These are phyloP conservation scores for Phyllosticta capitalensis DNA, from an alignment of 2,329 filamentous ascomycete species.

Conservation along the genomic window DNA sequence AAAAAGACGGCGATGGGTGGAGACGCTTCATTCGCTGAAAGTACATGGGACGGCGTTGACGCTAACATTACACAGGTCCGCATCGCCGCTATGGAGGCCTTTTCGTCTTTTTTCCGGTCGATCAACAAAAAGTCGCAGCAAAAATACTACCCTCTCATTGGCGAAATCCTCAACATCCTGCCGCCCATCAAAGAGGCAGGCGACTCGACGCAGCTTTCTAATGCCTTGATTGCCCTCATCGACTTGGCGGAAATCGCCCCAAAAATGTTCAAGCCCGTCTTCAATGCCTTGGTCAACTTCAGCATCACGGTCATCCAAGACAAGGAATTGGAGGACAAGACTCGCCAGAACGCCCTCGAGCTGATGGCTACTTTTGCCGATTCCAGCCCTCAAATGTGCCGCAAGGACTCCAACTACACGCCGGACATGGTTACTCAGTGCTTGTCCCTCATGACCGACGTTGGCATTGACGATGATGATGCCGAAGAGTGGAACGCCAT, in stretches of 20 bases:
- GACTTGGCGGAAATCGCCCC: constrained; percentile 89
- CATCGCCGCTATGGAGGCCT: constrained; percentile 91
- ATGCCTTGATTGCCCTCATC: constrained; percentile 82
- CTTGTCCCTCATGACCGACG: constrained; percentile 93
- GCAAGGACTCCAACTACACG: constrained; percentile 85
- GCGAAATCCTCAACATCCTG: constrained; percentile 87
- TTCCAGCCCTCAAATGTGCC: constrained; percentile 87
- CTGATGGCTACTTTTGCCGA: constrained; percentile 98
- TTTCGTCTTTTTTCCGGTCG: constrained; percentile 89
- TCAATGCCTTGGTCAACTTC: constrained; percentile 86
- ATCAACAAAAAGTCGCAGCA: constrained; percentile 78
- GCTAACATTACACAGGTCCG: constrained; percentile 52
- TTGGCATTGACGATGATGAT: constrained; percentile 90
- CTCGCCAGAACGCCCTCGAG: constrained; percentile 89
- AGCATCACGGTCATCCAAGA: constrained; percentile 90
- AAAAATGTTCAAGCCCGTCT: constrained; percentile 96
- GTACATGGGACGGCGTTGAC: background rate
- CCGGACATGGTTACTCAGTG: constrained; percentile 98
- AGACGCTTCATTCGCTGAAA: background rate
- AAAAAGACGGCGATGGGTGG: background rate
- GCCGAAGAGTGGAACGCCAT: constrained; percentile 85
- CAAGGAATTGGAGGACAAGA: constrained; percentile 83
- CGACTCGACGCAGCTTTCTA: constrained; percentile 84
- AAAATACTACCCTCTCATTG: constrained; percentile 80
- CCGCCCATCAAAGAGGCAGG: constrained; percentile 86